Conservation (phyloP, 306 rosid genomes). For the Corylus americana region DNA sequence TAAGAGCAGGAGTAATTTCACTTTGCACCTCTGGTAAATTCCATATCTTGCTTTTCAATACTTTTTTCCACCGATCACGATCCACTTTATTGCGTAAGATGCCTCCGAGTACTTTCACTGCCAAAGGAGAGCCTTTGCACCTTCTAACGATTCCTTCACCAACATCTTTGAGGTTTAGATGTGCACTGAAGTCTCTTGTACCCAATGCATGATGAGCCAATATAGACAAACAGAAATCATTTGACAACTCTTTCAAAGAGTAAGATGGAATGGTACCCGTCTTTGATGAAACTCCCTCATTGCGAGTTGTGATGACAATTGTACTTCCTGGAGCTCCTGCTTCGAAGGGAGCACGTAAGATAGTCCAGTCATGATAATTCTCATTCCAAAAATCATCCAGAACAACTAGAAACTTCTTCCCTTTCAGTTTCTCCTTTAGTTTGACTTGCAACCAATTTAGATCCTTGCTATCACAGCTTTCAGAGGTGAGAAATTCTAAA, state of each 20-base stretch:
- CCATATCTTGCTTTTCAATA: background rate
- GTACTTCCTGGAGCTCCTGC: constrained; percentile 11
- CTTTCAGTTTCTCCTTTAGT: background rate
- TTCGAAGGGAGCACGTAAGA: background rate
- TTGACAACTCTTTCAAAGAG: background rate
- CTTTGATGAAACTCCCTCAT: background rate
- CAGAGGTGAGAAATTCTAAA: no score
- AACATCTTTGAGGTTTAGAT: background rate
- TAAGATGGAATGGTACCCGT: background rate
- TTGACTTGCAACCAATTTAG: background rate
- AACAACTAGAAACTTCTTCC: constrained; percentile 1
- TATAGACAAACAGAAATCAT: constrained; percentile 4
- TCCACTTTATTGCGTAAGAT: background rate
- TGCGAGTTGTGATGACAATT: constrained; percentile 11
- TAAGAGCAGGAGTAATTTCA: background rate
- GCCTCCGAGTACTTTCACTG: constrained; percentile 6
- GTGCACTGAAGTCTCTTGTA: background rate
- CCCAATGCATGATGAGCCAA: constrained; percentile 10
- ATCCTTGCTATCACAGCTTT: background rate
- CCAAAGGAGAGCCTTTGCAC: constrained; percentile 3
- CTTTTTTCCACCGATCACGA: background rate
- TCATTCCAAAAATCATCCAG: constrained; percentile 9
- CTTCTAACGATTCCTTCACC: background rate
- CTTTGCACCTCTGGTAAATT: background rate
- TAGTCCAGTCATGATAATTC: background rate